Conservation (phyloP, 2,329 filamentous ascomycete species). For the Nannizziopsis barbatae region DNA sequence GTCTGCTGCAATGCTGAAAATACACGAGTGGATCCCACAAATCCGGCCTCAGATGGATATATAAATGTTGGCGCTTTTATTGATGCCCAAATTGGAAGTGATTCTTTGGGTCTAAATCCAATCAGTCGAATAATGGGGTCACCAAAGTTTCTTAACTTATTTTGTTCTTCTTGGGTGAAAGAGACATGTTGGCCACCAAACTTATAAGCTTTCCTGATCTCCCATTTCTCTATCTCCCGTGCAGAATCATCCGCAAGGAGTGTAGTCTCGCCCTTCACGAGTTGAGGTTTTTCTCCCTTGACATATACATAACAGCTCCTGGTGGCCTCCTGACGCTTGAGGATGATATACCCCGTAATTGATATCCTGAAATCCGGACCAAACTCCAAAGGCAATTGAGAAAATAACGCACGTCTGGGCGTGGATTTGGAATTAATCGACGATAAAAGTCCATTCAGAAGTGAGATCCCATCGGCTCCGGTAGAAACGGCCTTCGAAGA, state of each 20-base stretch:
- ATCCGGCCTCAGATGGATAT: slow-evolving; percentile 84
- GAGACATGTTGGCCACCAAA: slow-evolving; percentile 84
- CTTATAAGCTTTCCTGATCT: slow-evolving; percentile 87
- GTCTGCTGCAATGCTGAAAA: slow-evolving; percentile 88
- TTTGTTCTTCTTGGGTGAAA: slow-evolving; percentile 76
- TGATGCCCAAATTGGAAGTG: slow-evolving; percentile 72
- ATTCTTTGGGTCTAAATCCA: slow-evolving; percentile 74
- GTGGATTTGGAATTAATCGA: slow-evolving; percentile 86
- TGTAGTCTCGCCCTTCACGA: slow-evolving; percentile 62
- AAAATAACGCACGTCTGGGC: slow-evolving; percentile 75
- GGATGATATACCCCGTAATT: slow-evolving; percentile 81
- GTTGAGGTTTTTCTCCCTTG: slow-evolving; percentile 71
- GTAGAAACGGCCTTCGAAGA: slow-evolving; percentile 46
- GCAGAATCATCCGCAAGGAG: slow-evolving; percentile 68
- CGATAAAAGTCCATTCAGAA: slow-evolving; percentile 69
- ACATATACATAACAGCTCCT: slow-evolving; percentile 81
- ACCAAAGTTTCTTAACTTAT: slow-evolving; percentile 66
- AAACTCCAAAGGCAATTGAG: slow-evolving; percentile 74
- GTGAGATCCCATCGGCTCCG: slow-evolving; percentile 62
- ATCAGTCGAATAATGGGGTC: slow-evolving; percentile 75
- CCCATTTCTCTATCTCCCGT: slow-evolving; percentile 62
- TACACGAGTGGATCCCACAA: slow-evolving; percentile 79
- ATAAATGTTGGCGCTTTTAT: slow-evolving; percentile 81
- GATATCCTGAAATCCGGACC: slow-evolving; percentile 76
- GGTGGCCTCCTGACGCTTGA: slow-evolving; percentile 71